phyloP scores from a whole-genome alignment of 305 asterid genomes.

The Galium porrigens region DNA sequence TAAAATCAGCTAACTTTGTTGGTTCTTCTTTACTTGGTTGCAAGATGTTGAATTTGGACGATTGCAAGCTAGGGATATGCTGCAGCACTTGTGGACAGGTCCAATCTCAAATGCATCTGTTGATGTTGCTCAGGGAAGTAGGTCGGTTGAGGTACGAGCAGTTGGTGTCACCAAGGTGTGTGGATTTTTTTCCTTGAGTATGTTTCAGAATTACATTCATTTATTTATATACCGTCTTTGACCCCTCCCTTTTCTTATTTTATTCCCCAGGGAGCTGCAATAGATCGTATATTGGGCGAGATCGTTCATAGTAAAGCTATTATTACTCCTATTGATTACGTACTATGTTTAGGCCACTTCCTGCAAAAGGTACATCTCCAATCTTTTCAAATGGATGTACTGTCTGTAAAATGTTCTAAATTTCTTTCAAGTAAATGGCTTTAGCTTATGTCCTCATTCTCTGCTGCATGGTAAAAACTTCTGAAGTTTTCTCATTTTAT shows the following conservation, averaged over 20 bases:
- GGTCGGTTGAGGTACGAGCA: slow-evolving; percentile 89
- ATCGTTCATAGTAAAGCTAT: slow-evolving; percentile 84
- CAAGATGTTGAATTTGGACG: slow-evolving; percentile 93
- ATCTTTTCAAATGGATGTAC: not conserved
- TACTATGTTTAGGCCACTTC: slow-evolving; percentile 87
- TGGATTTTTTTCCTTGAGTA: not conserved
- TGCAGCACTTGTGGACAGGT: slow-evolving; percentile 99
- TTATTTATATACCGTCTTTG: not conserved
- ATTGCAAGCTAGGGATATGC: slow-evolving; percentile 98
- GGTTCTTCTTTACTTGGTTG: slow-evolving; percentile 7
- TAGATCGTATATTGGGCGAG: slow-evolving; percentile 91
- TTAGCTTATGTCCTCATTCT: not conserved
- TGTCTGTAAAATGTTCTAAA: not conserved
- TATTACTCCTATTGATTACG: slow-evolving; percentile 73
- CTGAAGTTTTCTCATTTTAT: not conserved
- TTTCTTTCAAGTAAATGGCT: not conserved
- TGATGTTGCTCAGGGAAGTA: slow-evolving; percentile 92
- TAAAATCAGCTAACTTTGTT: slow-evolving; percentile 1
- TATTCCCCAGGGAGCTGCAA: slow-evolving; percentile 74
- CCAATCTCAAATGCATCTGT: slow-evolving; percentile 90
- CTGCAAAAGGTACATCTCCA: slow-evolving; percentile 58
- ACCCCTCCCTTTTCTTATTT: not conserved
- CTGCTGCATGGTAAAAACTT: not conserved
- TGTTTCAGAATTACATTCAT: not conserved
- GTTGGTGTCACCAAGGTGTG: slow-evolving; percentile 93